phyloP scores from a whole-genome alignment of 2,329 filamentous ascomycete species.

The Pyrenochaeta sp. region DNA sequence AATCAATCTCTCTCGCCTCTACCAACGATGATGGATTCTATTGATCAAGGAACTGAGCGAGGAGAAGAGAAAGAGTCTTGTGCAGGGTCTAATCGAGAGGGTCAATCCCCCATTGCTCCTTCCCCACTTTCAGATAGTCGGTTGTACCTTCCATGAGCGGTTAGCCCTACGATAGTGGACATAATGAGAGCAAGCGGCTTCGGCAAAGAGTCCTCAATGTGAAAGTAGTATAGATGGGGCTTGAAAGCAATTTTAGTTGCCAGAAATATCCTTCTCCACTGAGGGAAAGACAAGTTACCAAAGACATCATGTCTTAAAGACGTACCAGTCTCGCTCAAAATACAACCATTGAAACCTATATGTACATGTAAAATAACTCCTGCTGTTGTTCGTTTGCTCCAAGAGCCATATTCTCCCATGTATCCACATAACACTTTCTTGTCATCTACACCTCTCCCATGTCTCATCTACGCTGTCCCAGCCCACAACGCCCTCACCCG shows the following conservation, averaged over 20 bases:
- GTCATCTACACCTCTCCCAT: neutral
- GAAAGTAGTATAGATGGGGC: neutral
- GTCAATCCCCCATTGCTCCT: neutral
- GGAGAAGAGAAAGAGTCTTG: neutral
- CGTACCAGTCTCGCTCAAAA: neutral
- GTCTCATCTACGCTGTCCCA: conserved; percentile 22
- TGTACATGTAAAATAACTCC: neutral
- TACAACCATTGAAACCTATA: neutral
- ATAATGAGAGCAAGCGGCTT: neutral
- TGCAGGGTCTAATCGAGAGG: neutral
- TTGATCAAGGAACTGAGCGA: neutral
- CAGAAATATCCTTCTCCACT: no score
- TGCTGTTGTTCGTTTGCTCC: neutral
- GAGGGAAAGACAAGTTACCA: neutral
- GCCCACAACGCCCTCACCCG: conserved; percentile 39
- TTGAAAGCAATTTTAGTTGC: no score
- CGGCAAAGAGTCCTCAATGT: no score
- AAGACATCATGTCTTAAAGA: neutral
- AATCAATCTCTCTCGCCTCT: neutral
- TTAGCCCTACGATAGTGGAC: conserved; percentile 11
- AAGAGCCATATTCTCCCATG: neutral
- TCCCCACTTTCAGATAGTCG: conserved; percentile 25
- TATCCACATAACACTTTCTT: neutral
- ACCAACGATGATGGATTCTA: neutral
- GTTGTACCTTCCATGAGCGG: conserved; percentile 25